Evolutionary conservation across 2,329 filamentous ascomycete genomes (phyloP).

Genomic region (Neonectria coccinea): DNA sequence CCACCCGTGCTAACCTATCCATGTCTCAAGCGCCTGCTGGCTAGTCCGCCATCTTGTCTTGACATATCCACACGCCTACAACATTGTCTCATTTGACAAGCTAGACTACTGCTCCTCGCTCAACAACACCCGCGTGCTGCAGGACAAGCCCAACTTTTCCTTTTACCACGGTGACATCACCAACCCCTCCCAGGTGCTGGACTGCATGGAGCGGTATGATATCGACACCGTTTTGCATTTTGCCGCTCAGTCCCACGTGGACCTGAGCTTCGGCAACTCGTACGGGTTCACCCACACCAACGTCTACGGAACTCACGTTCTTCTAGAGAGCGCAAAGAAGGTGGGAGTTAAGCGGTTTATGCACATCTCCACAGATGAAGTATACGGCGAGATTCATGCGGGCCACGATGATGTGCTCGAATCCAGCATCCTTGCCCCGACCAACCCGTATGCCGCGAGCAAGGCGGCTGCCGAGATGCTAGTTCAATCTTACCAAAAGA

Average conservation of each 20-base stretch:
- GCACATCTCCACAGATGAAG: conserved; percentile 87
- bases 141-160: conserved; percentile 76
- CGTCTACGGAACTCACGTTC: conserved; percentile 85
- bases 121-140: conserved; percentile 80
- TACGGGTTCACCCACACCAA: conserved; percentile 86
- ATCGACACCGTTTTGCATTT: conserved; percentile 88
- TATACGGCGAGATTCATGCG: conserved; percentile 83
- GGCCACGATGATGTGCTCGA: conserved; percentile 79
- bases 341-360: conserved; percentile 79
- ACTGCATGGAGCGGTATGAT: conserved; percentile 75
- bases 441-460: conserved; percentile 84
- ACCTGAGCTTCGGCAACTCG: conserved; percentile 84
- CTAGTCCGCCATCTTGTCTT: conserved; percentile 81
- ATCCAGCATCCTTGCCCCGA: conserved; percentile 79
- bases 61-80: conserved; percentile 80
- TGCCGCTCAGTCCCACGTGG: conserved; percentile 87
- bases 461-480: conserved; percentile 88
- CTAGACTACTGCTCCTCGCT: conserved; percentile 84
- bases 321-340: conserved; percentile 81
- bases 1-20: conserved; percentile 33
- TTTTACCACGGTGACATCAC: conserved; percentile 87
- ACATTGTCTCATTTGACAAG: conserved; percentile 86
- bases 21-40: conserved; percentile 76
- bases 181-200: conserved; percentile 75
- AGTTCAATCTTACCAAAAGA: conserved; percentile 87